Evolutionary conservation across 2,329 filamentous ascomycete species (phyloP), one percentile per base, ranked within the genome.

Genomic region (Ceratocystis cacaofunesta): DNA sequence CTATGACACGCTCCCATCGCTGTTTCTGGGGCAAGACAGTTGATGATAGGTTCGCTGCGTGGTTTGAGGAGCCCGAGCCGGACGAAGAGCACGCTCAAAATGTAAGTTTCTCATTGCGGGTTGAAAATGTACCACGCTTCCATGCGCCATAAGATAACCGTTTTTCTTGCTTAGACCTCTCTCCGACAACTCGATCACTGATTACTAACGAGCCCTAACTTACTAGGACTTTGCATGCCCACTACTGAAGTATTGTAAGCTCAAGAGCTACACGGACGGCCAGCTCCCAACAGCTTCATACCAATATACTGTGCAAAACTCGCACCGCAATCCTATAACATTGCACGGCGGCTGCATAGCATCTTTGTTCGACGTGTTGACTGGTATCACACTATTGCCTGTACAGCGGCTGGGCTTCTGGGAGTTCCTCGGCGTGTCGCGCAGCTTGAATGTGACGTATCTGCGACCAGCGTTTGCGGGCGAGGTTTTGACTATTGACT

Each of bases 401-500:
- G 73, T 86, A 63, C 79, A 80, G 57, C 76, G 75, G 25, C 82
- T 81, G 0, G 86, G 84, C 5, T 65, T 52, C 32, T 88, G 86
- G 81, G 75, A 78, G 65, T 76, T 75, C 48, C 78, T 85, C 28
- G 86, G 87, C 46, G 85, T 90, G 30, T 84, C 78, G 71, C 80
- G 87, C 66, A 85, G 82, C 30, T 77, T 90, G 64, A 84, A 80
- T 70, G 79, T 87, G 52, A 88, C 84, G 0, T 90, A 88, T 72
- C 74, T 90, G 67, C 79, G 85, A 0, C 86, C 87, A 1, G 78
- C 81, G 2, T 80, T 81, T 1, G 71, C 72, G 12, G 84, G 81
- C 8, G 75, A 74, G 0, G 76, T 78, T 69, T 74, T 84, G 7
- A 70, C 82, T 22, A 71, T 88, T 55, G 78, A 82, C 68, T 80